Base-by-base conservation (phyloP, 2,329 filamentous ascomycete genomes). In the Colletotrichum lentis region DNA sequence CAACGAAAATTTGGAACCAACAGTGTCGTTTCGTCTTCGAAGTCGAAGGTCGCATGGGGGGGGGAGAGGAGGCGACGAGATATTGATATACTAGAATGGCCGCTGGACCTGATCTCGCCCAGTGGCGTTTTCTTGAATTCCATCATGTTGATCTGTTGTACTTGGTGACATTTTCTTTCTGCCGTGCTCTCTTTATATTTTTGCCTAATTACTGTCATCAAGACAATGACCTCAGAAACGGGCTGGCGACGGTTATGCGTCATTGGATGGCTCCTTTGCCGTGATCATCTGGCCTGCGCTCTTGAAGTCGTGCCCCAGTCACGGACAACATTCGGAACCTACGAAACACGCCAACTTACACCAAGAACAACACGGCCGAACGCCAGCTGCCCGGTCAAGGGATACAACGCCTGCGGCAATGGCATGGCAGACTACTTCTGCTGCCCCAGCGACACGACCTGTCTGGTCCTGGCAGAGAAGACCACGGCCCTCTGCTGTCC, bases 401-500 rank as follows among this genome's bases (percentile, higher is more conserved):
- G 61, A 8, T 43, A 70, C 39, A 56, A n/a, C 10, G 27, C 64
- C 18, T 71, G 69, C 20, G 60, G 67, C 5, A 61, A 65, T 18
- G 67, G 69, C 31, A 82, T 92, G 22, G 89, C 90, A 1, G 81
- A 80, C 62, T 82, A 85, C 76, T 92, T 94, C 76, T 93, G 91
- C 81, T 94, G 91, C 74, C 78, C 84, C 4, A 69, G 78, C 39
- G 77, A 76, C 20, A 80, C 83, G 8, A 82, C 75, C 4, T 94
- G 91, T 78, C 80, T 87, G 43, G 73, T 84, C 1, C 83, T 93
- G 50, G 89, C 89, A 8, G 86, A 80, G 20, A 80, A 83, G 52
- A 90, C 89, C 8, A 91, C 90, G 0, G 83, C 89, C 20, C 80
- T 94, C 50, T 94, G 91, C 80, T 94, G 91, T 74, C 91, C 91